Base-by-base conservation (phyloP, 2,329 filamentous ascomycete species). In the Talaromyces islandicus region DNA sequence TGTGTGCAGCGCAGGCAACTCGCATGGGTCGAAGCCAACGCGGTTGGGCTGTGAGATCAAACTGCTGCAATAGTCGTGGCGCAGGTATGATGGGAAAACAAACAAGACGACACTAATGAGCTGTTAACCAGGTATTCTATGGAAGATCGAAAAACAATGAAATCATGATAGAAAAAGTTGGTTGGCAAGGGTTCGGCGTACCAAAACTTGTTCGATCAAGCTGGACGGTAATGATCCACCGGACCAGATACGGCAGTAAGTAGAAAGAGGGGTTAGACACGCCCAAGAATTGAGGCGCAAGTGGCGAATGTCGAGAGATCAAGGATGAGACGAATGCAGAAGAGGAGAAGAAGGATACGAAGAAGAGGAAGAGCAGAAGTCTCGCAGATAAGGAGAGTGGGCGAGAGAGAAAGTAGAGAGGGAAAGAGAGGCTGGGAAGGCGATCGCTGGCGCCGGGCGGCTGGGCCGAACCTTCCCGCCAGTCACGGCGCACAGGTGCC, bases 391-490 rank as follows among this genome's bases (percentile, higher is more conserved):
- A 58, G 30, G 43, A 38, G 32, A 21, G 21, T 21, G 43, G 54
- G 27, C 32, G 19, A 54, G 50, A 57, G 53, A 46, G n/a, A 29
- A 48, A 46, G 48, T 54, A 38, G 53, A 53, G 54, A 46, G 56
- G 29, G 53, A 59, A 12, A 35, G 32, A 50, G 56, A 55, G 55
- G 51, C 59, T 61, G 59, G 59, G 55, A 32, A 57, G 57, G 25
- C 48, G 56, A 58, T 61, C 56, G 59, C 59, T 58, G 48, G 56
- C 54, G 55, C 46, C 38, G 55, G 59, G 55, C 59, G 59, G 59
- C 59, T 61, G 59, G 59, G 59, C 56, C 59, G 59, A 61, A 30
- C 59, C 59, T 61, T 58, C 59, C 59, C 59, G 53, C 59, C 59
- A 61, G 48, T 61, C 56, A 61, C 59, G 46, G n/a, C 21, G 19